These are phyloP conservation scores for Nitzschia sp. DNA, from an alignment of 108 stramenopile species.

Conservation along the genomic window DNA sequence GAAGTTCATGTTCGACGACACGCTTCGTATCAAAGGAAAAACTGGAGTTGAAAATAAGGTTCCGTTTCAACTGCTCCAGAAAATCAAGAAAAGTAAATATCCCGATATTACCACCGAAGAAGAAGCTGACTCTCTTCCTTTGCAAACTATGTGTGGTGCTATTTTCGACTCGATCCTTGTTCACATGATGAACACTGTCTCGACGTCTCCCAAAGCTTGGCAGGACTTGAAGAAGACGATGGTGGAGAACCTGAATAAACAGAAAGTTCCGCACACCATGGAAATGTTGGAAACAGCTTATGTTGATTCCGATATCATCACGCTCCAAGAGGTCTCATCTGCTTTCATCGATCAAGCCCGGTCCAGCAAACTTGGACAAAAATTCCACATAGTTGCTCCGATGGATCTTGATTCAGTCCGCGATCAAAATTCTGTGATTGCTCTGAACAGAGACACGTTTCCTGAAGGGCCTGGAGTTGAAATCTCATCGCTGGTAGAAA, in stretches of 20 bases:
- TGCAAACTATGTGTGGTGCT: constrained; percentile 90
- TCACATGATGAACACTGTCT: constrained; percentile 90
- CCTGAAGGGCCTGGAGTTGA: constrained; percentile 52
- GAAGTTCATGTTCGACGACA: constrained; percentile 86
- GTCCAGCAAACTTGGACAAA: constrained; percentile 40
- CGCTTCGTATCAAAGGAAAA: constrained; percentile 58
- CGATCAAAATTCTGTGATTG: constrained; percentile 88
- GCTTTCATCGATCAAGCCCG: constrained; percentile 81
- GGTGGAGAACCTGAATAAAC: constrained; percentile 86
- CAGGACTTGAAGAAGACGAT: constrained; percentile 84
- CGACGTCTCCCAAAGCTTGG: constrained; percentile 66
- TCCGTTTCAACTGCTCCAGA: constrained; percentile 83
- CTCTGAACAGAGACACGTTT: constrained; percentile 62
- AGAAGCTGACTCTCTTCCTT: constrained; percentile 81
- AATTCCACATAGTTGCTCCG: constrained; percentile 62
- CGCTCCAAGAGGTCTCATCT: constrained; percentile 90
- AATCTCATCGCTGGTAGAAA: constrained; percentile 56
- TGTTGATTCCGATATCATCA: constrained; percentile 83
- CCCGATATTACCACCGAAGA: constrained; percentile 87
- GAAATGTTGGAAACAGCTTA: constrained; percentile 84
- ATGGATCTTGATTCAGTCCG: constrained; percentile 56
- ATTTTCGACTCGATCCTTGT: constrained; percentile 94
- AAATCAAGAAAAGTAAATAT: constrained; percentile 89
- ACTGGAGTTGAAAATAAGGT: constrained; percentile 51
- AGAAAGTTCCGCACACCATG: constrained; percentile 86